A percentile compares a stretch with the other conserved stretches of the same genome.
Conservation (phyloP, 805 yeast genomes). For the Huiozyma sinensis region DNA sequence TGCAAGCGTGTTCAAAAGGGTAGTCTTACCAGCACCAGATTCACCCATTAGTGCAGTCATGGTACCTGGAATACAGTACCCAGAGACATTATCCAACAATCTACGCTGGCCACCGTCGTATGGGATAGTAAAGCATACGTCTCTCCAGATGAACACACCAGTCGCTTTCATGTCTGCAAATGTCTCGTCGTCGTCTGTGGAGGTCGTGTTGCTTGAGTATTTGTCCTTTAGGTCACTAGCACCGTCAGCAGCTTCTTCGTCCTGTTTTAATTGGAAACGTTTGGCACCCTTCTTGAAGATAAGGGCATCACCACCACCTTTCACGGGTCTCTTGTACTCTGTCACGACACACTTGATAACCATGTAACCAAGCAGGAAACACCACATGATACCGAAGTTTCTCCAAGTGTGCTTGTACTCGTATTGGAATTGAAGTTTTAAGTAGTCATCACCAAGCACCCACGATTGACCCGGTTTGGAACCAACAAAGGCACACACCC, state of each 20-base stretch:
- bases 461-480: slow-evolving; percentile 40
- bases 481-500: slow-evolving; percentile 54
- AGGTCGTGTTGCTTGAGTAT: slow-evolving; percentile 4
- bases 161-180: slow-evolving; percentile 22
- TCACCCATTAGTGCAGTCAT: slow-evolving; percentile 66
- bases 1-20: slow-evolving; percentile 54
- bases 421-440: slow-evolving; percentile 40
- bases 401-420: slow-evolving; percentile 62
- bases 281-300: slow-evolving; percentile 44
- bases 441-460: slow-evolving; percentile 53
- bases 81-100: slow-evolving; percentile 51
- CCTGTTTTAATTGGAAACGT: slow-evolving; percentile 3
- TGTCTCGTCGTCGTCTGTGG: slow-evolving; percentile 2
- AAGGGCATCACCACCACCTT: slow-evolving; percentile 30
- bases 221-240: slow-evolving; percentile 8
- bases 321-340: slow-evolving; percentile 17
- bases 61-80: slow-evolving; percentile 70
- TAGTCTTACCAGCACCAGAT: slow-evolving; percentile 71
- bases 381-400: slow-evolving; percentile 60
- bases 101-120: slow-evolving; percentile 45
- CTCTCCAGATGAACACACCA: slow-evolving; percentile 60
- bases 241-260: slow-evolving; percentile 13
- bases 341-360: slow-evolving; percentile 15
- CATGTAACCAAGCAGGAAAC: slow-evolving; percentile 26
- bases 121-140: slow-evolving; percentile 55